Base-by-base conservation (phyloP, 345 rosid species). In the Draba incana region DNA sequence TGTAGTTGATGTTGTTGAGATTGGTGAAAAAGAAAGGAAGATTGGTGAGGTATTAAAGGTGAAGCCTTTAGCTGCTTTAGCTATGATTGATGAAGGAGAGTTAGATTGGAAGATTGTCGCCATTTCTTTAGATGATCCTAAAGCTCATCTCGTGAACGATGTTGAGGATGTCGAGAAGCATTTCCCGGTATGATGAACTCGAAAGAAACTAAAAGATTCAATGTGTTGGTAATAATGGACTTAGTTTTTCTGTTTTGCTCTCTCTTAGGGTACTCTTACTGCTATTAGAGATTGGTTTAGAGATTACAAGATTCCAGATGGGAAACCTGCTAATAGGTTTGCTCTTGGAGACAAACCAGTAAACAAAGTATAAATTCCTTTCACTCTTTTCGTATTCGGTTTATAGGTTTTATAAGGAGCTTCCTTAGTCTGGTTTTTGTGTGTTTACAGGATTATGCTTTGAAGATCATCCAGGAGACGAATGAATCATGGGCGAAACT, bases 21-120 rank as follows among this genome's bases (percentile, higher is more conserved):
- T 94, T 64, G 93, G 99, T 58, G 90, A 89, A 57, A 77, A 70
- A 5, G 81, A 57, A 54, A 71, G 86, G 77, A 80, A 86, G 80
- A 83, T 82, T 62, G 98, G 97, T 14, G 92, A 92, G 62, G 66
- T 94, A 74, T 78, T 94, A 2, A 85, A 76, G 76, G 81, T 92
- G 74, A 94, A 92, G 80, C 99, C 99, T 25, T 56, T 91, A 80
- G 98, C 82, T 75, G 96, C 90, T 48, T 71, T 92, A 52, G 97
- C 98, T 52, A 95, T 95, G 99, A 83, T 89, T 75, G 99, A 95
- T 73, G 99, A 95, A 74, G 99, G 99, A 58, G 98, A 95, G 72
- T 88, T 95, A 57, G 97, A 92, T 82, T 95, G 98, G 99, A 95
- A 95, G 80, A 86, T 95, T 58, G 91, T 95, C 66, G 90, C 90